Base-by-base conservation (phyloP, 208 protist genomes). In the Crithidia brevicula region DNA sequence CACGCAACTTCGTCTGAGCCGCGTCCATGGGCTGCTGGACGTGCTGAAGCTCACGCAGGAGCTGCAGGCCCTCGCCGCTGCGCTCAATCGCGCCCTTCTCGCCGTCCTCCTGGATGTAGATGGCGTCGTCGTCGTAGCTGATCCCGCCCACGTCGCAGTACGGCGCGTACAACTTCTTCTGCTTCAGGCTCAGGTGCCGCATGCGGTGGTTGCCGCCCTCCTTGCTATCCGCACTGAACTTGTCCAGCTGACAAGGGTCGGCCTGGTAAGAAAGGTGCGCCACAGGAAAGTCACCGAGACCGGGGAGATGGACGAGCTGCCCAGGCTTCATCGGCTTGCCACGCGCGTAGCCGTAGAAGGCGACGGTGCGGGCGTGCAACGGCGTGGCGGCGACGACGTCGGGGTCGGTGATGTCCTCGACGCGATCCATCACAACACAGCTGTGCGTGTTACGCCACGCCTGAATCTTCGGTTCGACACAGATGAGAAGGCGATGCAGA, bases 361-460 rank as follows among this genome's bases (percentile, higher is more conserved):
- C 87, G 25, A 99, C 82, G 31, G 62, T 89, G 47, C 97, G 85
- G 69, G 89, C 82, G 45, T 74, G 76, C n/a, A 85, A 78, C 9
- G 89, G 88, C 67, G 96, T 68, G 15, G 68, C 60, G 2, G 75
- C 73, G 50, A 98, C 74, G 0, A 75, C 20, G 28, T 98, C 93
- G 7, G 97, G 97, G 52, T 98, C 85, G 1, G 98, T 99, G n/a
- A 99, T 84, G 82, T 99, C 98, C 83, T 99, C 99, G 38, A 99
- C 70, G 18, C 97, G 89, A 61, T 99, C 97, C 42, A 98, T 94
- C 25, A 99, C 71, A 0, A 99, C 76, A 76, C 97, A 99, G 69
- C 97, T 97, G 85, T 99, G 98, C 1, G 91, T 97, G 68, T 96
- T 98, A 42, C 98, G 83, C 98, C 99, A 99, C 34, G 79, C 81